A percentile compares a stretch with the other conserved stretches of the same genome.
phyloP scores from a whole-genome alignment of 208 protist species.

The Trichomonas vaginalis region DNA sequence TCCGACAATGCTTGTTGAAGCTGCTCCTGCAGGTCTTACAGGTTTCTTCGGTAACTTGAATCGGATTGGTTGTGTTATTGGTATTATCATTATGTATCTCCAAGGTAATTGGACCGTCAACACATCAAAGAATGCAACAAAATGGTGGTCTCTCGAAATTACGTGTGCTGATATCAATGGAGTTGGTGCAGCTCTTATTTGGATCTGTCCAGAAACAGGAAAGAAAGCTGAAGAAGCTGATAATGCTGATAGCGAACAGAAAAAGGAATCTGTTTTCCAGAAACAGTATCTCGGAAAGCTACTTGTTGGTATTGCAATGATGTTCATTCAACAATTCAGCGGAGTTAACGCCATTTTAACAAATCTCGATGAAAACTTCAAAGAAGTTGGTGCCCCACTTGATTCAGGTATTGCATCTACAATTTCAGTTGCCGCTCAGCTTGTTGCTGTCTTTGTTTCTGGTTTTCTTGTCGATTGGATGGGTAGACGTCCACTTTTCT shows the following conservation, averaged over 20 bases:
- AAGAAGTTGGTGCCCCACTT: not conserved
- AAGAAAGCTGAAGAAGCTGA: not conserved
- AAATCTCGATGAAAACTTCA: not conserved
- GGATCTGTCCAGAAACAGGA: not conserved
- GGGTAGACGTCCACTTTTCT: not conserved
- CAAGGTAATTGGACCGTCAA: not conserved
- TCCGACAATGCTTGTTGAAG: not conserved
- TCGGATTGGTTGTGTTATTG: not conserved
- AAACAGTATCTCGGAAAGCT: not conserved
- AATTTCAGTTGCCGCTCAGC: not conserved
- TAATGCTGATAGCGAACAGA: not conserved
- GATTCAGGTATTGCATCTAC: not conserved
- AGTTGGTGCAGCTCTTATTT: not conserved
- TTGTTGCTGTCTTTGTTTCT: not conserved
- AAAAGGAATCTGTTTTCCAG: not conserved
- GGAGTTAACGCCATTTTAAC: not conserved
- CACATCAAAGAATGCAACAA: not conserved
- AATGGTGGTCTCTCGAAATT: not conserved
- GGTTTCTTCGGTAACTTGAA: not conserved
- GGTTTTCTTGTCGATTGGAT: not conserved
- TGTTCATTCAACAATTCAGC: not conserved
- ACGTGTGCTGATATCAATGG: no score
- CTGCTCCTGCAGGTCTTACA: not conserved
- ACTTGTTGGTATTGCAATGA: not conserved
- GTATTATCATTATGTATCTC: not conserved